Conservation (phyloP, 768 basidiomycete species). For the Kwoniella europaea region DNA sequence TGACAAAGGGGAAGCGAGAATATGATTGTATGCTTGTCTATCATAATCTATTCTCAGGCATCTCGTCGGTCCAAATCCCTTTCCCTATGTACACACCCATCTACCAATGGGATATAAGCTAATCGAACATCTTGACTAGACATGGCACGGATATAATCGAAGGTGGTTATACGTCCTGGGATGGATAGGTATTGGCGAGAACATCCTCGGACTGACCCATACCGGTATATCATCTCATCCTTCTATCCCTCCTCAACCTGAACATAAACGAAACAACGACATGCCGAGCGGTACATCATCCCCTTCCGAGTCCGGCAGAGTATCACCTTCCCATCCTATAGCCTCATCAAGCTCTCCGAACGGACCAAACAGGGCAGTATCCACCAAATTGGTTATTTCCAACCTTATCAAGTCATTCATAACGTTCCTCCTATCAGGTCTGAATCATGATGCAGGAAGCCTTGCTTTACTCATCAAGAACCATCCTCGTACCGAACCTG, state of each 20-base stretch:
- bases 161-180: constrained; percentile 43
- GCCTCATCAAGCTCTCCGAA: neutral
- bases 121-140: constrained; percentile 19
- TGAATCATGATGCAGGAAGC: constrained; percentile 38
- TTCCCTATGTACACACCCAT: neutral
- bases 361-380: neutral
- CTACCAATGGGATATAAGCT: constrained; percentile 12
- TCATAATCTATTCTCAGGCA: too few relatives aligned
- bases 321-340: constrained; percentile 37
- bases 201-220: constrained; percentile 41
- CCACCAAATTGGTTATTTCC: constrained; percentile 17
- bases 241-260: constrained; percentile 1
- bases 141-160: constrained; percentile 46
- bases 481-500: neutral
- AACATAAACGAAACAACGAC: too few relatives aligned
- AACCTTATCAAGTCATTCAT: constrained; percentile 48
- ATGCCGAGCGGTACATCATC: neutral
- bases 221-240: constrained; percentile 36
- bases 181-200: constrained; percentile 48
- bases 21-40: too few relatives aligned
- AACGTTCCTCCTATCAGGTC: constrained; percentile 45
- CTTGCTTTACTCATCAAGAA: constrained; percentile 22
- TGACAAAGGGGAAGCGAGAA: too few relatives aligned
- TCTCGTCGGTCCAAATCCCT: neutral
- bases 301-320: neutral